Percentiles rank a stretch among this genome's conserved stretches.
Evolutionary conservation across 805 yeast species (phyloP).

Genomic region (Yamadazyma scolyti): DNA sequence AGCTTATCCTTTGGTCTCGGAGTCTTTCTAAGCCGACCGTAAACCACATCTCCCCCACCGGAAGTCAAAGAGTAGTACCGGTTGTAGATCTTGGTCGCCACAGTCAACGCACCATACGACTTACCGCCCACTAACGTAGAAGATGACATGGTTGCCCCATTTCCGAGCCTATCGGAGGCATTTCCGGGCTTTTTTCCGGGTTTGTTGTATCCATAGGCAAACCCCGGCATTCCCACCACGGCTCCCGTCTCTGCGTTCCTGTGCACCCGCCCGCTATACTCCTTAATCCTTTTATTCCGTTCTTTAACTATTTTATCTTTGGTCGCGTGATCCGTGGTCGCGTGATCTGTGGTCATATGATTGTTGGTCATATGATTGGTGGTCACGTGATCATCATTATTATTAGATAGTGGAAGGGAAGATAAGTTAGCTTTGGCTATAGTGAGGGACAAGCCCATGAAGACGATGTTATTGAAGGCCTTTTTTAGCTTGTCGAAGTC

Average conservation of each 20-base stretch:
- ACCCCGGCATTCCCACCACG: too few relatives aligned
- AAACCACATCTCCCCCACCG: slow-evolving; percentile 38
- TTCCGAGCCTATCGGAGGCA: too few relatives aligned
- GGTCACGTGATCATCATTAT: neutral
- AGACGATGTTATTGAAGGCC: slow-evolving; percentile 67
- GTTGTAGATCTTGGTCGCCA: slow-evolving; percentile 16
- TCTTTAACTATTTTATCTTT: slow-evolving; percentile 20
- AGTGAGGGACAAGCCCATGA: slow-evolving; percentile 66
- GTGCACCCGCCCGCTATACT: slow-evolving; percentile 27
- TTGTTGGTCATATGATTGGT: slow-evolving; percentile 5
- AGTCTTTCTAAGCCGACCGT: slow-evolving; percentile 61
- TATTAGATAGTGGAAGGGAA: too few relatives aligned
- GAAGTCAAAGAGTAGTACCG: slow-evolving; percentile 25
- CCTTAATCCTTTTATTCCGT: slow-evolving; percentile 40
- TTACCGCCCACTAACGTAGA: slow-evolving; percentile 25
- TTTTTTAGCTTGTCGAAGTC: slow-evolving; percentile 48
- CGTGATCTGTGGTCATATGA: too few relatives aligned
- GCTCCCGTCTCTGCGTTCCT: too few relatives aligned
- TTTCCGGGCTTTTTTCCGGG: too few relatives aligned
- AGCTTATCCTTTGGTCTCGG: slow-evolving; percentile 46
- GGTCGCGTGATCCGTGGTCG: too few relatives aligned
- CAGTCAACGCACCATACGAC: slow-evolving; percentile 38
- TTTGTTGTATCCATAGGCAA: too few relatives aligned
- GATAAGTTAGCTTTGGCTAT: slow-evolving; percentile 66
- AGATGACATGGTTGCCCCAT: too few relatives aligned